Conservation (phyloP, 768 basidiomycete genomes). For the Russula dissimulans region DNA sequence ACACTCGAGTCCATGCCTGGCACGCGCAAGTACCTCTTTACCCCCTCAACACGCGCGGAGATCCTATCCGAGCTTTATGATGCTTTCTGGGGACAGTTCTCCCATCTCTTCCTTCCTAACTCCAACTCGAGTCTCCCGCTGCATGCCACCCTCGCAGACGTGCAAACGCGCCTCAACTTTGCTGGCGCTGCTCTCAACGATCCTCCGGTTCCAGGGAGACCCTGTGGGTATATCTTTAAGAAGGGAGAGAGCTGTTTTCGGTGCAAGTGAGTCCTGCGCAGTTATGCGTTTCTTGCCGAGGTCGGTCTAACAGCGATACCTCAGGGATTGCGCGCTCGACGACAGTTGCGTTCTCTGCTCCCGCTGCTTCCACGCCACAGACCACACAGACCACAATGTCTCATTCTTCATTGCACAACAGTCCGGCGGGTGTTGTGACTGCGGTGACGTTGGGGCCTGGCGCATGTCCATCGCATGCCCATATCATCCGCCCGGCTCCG, state of each 20-base stretch:
- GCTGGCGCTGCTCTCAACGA: slow-evolving; percentile 53
- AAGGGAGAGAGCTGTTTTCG: slow-evolving; percentile 90
- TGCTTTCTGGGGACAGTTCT: slow-evolving; percentile 72
- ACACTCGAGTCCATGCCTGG: slow-evolving; percentile 75
- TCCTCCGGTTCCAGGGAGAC: slow-evolving; percentile 53
- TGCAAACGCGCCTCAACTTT: slow-evolving; percentile 51
- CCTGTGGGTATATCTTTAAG: slow-evolving; percentile 80
- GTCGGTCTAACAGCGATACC: neutral
- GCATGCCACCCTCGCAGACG: slow-evolving; percentile 57
- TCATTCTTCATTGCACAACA: slow-evolving; percentile 91
- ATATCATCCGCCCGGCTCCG: slow-evolving; percentile 53
- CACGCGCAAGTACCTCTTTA: slow-evolving; percentile 69
- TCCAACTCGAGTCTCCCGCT: slow-evolving; percentile 54
- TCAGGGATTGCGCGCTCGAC: slow-evolving; percentile 84
- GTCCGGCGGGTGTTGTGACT: slow-evolving; percentile 90
- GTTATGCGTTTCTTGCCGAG: neutral
- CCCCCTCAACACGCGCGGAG: slow-evolving; percentile 63
- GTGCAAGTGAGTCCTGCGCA: slow-evolving; percentile 63
- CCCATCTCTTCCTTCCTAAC: slow-evolving; percentile 61
- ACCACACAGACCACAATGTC: slow-evolving; percentile 82
- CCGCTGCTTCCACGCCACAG: slow-evolving; percentile 81
- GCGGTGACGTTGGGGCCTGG: slow-evolving; percentile 90
- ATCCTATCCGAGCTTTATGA: slow-evolving; percentile 75
- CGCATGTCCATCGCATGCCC: slow-evolving; percentile 55
- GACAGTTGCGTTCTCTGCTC: slow-evolving; percentile 87